Conservation (phyloP, 352 stramenopile genomes). For the Elongisporangium undulatum region DNA sequence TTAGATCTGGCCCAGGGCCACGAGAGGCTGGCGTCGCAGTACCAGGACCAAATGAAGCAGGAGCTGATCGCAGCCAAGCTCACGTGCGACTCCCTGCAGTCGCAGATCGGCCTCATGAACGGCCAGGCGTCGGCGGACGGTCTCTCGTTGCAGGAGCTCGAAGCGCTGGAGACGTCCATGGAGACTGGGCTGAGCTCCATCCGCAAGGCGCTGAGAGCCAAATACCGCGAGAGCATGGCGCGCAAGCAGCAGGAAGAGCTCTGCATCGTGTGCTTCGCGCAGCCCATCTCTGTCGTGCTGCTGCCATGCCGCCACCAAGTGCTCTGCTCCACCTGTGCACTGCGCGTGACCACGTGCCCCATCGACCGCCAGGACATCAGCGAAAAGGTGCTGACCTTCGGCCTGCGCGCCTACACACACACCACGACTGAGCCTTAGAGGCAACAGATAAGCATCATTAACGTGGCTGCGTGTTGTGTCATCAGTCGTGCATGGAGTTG, state of each 20-base stretch:
- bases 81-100: conserved; percentile 19
- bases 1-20: conserved; percentile 30
- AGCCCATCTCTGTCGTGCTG: conserved; percentile 41
- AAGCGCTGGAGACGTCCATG: conserved; percentile 33
- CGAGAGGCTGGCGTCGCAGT: conserved; percentile 18
- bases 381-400: conserved; percentile 67
- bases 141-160: conserved; percentile 31
- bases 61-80: conserved; percentile 15
- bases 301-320: conserved; percentile 59
- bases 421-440: conserved; percentile 2
- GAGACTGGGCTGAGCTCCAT: conserved; percentile 20
- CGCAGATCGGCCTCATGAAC: conserved; percentile 13
- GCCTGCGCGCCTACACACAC: conserved; percentile 32
- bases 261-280: conserved; percentile 56
- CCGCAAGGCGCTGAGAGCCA: conserved; percentile 17
- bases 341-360: conserved; percentile 49
- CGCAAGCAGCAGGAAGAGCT: conserved; percentile 16
- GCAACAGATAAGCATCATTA: conserved; percentile 4
- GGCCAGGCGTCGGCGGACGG: conserved; percentile 19
- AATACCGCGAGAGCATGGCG: conserved; percentile 20
- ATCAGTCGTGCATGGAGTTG: conserved; percentile 83
- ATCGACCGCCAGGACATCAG: conserved; percentile 54
- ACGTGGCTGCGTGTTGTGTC: conserved; percentile 6
- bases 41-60: conserved; percentile 24
- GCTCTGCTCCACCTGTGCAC: conserved; percentile 45